Evolutionary conservation across 495 filamentous ascomycete genomes (phyloP), one percentile per base, ranked within the genome.

Genomic region (Hypoxylon trugodes): DNA sequence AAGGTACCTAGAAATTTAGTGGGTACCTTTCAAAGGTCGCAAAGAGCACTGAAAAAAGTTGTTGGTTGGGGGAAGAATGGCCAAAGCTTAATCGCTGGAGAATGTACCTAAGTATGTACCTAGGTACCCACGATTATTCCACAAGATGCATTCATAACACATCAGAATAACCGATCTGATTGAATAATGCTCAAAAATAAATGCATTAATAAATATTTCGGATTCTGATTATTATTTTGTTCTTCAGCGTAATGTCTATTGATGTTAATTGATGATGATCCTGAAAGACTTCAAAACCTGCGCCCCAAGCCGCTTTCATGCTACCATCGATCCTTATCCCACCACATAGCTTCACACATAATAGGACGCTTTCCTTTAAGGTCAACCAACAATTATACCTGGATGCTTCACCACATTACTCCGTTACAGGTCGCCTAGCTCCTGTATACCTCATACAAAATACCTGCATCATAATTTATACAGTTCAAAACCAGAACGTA

Each of bases 401-500:
- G 26, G 36, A 45, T 9, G 26, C 30, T n/a, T 46, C 52, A 46
- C 47, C 3, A 32, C 56, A 56, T 60, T 54, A 65, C 60, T 64
- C 53, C 60, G 37, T n/a, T 58, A 35, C 45, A 60, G 55, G 50
- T 43, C 50, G 26, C 48, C 47, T 33, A 47, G 46, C 52, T 53
- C 47, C 54, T 25, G 22, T 53, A 42, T 41, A 47, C 41, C 60
- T 55, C 51, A 46, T 68, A 57, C 57, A 63, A 53, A 65, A 66
- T 64, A 62, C 66, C 49, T 66, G 47, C 57, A 55, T 61, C 65
- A 55, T 70, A 68, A 70, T 65, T 65, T 69, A 52, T 69, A 72
- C 69, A 69, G 36, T 32, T 30, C 37, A 46, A 55, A 32, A 13
- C 15, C 43, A 9, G n/a, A 61, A 36, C 35, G 26, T 40, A 40